phyloP scores from a whole-genome alignment of 2,329 filamentous ascomycete species.

The Fusarium coffeatum region DNA sequence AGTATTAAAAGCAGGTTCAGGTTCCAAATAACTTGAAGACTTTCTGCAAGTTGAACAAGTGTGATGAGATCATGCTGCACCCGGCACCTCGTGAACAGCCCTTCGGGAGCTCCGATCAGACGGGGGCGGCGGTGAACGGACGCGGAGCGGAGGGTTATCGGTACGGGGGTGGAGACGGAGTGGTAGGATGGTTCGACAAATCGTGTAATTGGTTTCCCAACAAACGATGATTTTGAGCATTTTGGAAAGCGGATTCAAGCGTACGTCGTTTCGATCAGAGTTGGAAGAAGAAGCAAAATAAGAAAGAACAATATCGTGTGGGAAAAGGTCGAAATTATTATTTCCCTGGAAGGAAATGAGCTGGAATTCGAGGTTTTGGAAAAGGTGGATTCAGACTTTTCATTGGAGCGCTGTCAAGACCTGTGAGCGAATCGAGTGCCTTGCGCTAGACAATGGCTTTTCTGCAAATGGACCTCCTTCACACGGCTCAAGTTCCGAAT shows the following conservation, averaged over 20 bases:
- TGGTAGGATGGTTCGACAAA: slow-evolving; percentile 23
- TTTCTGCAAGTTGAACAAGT: background rate
- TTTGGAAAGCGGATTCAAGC: background rate
- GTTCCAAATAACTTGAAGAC: background rate
- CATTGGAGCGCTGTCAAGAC: slow-evolving; percentile 41
- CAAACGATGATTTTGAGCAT: background rate
- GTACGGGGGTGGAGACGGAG: slow-evolving; percentile 38
- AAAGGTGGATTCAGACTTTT: slow-evolving; percentile 41
- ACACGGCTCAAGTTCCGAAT: slow-evolving; percentile 27
- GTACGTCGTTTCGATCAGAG: background rate
- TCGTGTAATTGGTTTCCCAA: slow-evolving; percentile 3
- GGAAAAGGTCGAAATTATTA: slow-evolving; percentile 18
- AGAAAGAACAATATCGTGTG: background rate
- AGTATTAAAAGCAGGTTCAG: background rate
- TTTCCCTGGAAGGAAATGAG: slow-evolving; percentile 38
- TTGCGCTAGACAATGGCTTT: slow-evolving; percentile 45
- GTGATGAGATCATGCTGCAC: slow-evolving; percentile 17
- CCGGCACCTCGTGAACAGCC: slow-evolving; percentile 21
- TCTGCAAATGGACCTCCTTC: slow-evolving; percentile 27
- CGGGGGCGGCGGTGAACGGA: slow-evolving; percentile 42
- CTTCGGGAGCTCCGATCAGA: slow-evolving; percentile 35
- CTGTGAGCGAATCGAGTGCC: slow-evolving; percentile 44
- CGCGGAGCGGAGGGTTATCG: slow-evolving; percentile 44
- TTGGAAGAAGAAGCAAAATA: background rate
- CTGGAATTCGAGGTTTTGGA: slow-evolving; percentile 38